Base-by-base conservation (phyloP, 495 filamentous ascomycete species). In the Xylona heveae region DNA sequence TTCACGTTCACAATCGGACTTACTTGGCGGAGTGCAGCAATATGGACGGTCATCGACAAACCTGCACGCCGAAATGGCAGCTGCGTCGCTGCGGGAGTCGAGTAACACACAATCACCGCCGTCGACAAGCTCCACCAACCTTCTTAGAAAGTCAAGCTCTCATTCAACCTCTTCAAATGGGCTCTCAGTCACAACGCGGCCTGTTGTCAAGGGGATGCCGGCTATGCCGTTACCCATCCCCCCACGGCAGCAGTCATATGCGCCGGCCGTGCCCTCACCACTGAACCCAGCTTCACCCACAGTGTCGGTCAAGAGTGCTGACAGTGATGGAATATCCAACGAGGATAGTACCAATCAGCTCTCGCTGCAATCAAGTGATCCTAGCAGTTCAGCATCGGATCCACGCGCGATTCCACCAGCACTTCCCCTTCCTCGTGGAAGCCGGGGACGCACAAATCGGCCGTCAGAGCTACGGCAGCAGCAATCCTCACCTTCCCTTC, bases 191-290 rank as follows among this genome's bases (percentile, higher is more conserved):
- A n/a, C n/a, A n/a, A n/a, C n/a, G n/a, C n/a, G n/a, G n/a, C n/a
- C n/a, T n/a, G n/a, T n/a, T n/a, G n/a, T n/a, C n/a, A n/a, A n/a
- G n/a, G n/a, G n/a, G n/a, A n/a, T n/a, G n/a, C n/a, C n/a, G n/a
- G n/a, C n/a, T n/a, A n/a, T n/a, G n/a, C 40, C 35, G 17, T 22
- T 28, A 8, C 9, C 23, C 19, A 28, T 18, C 22, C 8, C 35
- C 10, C 38, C 31, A 18, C 20, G 34, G 27, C 22, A 21, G 13
- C 16, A 30, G 4, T 42, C 46, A 5, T 43, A 50, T 24, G 36
- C 34, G 7, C 42, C 47, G 4, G 29, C 17, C 3, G 29, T 44
- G n/a, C 36, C 47, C 8, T 48, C 45, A 5, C 45, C 45, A 4
- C 32, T 43, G 21, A 48, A 46, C 34, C 36, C 43, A 3, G 28